Evolutionary conservation across 495 filamentous ascomycete species (phyloP), one percentile per base, ranked within the genome.

Genomic region (Corynascus novoguineensis): DNA sequence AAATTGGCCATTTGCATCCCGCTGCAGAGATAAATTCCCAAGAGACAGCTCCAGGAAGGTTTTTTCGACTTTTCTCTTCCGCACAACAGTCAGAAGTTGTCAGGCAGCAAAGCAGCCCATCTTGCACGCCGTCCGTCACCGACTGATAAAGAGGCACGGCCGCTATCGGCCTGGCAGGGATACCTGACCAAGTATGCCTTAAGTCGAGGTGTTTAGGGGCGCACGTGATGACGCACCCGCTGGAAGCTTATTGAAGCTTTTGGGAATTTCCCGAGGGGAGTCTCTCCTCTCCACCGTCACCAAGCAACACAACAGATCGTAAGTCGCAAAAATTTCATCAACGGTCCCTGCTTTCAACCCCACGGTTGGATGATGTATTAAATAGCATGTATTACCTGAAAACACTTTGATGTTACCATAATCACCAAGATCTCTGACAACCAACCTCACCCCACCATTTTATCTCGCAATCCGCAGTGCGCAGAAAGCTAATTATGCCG

Each of bases 371-470:
- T 78, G 77, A 78, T 72, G 74, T 48, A 75, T 45, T 28, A 51
- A 73, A 77, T 76, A 83, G 83, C 83, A 86, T 86, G 83, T 85
- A 85, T 78, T 80, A 85, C 73, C 62, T 65, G 67, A 60, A 57
- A 37, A 25, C 19, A 35, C 60, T 66, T 55, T 73, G 69, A 75
- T 75, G 74, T 72, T 63, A 58, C 57, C 49, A 64, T 70, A 76
- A 77, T 79, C 77, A 81, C 78, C 78, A 81, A 82, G 79, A 83
- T 83, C 78, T 83, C 77, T 81, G 79, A 81, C 62, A 69, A 62
- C 66, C 66, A 66, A 61, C 58, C 59, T 55, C 61, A 50, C 48
- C 15, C 27, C 17, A 10, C 29, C 50, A 28, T 38, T 49, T 50
- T 34, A 15, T 60, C 44, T 24, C 27, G 19, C 42, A 48, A 22